Evolutionary conservation across 1,284 basidiomycete species (phyloP).

Genomic region (Fomitopsis pinicola): DNA sequence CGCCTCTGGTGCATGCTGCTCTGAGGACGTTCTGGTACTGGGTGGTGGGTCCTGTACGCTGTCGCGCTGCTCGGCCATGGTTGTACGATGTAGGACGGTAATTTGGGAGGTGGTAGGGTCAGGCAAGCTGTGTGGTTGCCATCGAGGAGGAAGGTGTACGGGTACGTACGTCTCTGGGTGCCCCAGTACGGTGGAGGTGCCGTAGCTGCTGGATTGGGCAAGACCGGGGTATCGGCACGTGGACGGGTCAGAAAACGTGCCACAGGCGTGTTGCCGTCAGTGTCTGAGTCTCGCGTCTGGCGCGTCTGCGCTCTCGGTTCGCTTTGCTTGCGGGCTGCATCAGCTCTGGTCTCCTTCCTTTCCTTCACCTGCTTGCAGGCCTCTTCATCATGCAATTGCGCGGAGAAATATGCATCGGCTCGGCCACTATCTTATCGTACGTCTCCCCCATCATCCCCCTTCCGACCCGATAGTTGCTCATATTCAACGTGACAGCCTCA

Average conservation of each 20-base stretch:
- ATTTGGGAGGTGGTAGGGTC: neutral
- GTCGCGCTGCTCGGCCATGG: conserved; percentile 4
- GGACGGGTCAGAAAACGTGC: neutral
- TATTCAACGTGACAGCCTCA: conserved; percentile 39
- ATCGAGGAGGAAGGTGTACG: conserved; percentile 7
- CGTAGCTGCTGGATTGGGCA: neutral
- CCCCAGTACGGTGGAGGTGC: neutral
- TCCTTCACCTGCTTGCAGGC: conserved; percentile 14
- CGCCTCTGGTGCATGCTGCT: conserved; percentile 5
- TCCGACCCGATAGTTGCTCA: conserved; percentile 12
- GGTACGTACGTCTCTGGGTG: neutral
- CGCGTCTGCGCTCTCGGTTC: conserved; percentile 15
- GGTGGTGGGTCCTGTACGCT: neutral
- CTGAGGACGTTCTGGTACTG: neutral
- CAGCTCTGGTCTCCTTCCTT: conserved; percentile 24
- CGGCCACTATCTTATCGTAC: conserved; percentile 65
- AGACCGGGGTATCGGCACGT: conserved; percentile 7
- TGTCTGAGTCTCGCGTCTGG: conserved; percentile 11
- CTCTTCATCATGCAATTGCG: conserved; percentile 35
- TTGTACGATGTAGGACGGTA: neutral
- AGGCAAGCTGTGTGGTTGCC: neutral
- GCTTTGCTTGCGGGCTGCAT: conserved; percentile 3
- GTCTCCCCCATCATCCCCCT: conserved; percentile 24
- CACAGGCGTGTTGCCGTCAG: conserved; percentile 11
- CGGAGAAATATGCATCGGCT: conserved; percentile 68